phyloP scores from a whole-genome alignment of 257 asterid genomes.

The Plantago ovata region DNA sequence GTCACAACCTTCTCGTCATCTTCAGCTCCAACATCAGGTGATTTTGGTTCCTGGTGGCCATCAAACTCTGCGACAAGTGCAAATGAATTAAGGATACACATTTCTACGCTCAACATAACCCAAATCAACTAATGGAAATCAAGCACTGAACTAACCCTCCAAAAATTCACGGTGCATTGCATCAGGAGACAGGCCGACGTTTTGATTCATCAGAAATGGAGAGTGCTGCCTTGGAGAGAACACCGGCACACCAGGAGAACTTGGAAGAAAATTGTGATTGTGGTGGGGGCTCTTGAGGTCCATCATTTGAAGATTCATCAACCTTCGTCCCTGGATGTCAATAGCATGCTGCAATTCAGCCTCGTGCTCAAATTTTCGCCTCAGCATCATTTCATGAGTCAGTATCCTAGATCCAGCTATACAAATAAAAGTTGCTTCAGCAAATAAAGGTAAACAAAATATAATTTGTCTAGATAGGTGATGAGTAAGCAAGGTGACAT shows the following conservation, averaged over 20 bases:
- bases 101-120: not conserved
- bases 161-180: constrained; percentile 37
- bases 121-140: not conserved
- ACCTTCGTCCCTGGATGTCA: constrained; percentile 73
- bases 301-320: constrained; percentile 71
- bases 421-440: constrained; percentile 3
- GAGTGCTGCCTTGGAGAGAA: constrained; percentile 43
- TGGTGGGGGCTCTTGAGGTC: constrained; percentile 53
- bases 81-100: not conserved
- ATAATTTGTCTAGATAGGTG: not conserved
- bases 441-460: not conserved
- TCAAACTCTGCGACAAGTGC: constrained; percentile 30
- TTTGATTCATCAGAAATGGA: constrained; percentile 42
- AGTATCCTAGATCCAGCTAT: constrained; percentile 64
- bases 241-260: constrained; percentile 32
- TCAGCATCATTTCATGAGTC: constrained; percentile 62
- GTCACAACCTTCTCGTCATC: constrained; percentile 27
- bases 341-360: constrained; percentile 74
- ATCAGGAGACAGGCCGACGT: constrained; percentile 27
- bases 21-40: constrained; percentile 19
- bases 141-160: constrained; percentile 43
- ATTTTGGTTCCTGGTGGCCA: constrained; percentile 31
- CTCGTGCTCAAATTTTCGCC: constrained; percentile 76
- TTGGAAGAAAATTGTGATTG: constrained; percentile 34
- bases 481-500: not conserved